Base-by-base conservation (phyloP, 331 rosid genomes). In the Acacia pycnantha region DNA sequence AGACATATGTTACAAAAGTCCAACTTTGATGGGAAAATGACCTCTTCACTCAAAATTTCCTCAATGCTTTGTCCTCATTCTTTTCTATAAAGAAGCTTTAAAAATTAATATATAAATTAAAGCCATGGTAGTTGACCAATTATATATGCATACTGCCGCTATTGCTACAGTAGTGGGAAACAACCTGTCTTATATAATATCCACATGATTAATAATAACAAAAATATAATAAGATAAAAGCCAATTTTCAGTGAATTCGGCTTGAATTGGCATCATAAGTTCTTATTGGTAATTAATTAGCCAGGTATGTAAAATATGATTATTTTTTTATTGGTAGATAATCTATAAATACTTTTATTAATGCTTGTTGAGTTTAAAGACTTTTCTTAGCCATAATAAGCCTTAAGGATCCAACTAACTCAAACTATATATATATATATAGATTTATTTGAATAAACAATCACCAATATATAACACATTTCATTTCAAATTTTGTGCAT, bases 131-230 rank as follows among this genome's bases (percentile, higher is more conserved):
- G 26, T 69, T 69, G 87, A 84, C 71, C 27, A 58, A 46, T 19
- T 14, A 29, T 70, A 15, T 48, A 41, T 43, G 1, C 11, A 47
- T 24, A 50, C 29, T 12, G 85, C 87, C 85, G 85, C 48, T 46
- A 81, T 62, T 73, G 67, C 47, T 70, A 84, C 81, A 84, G 87
- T n/a, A n/a, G n/a, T 84, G 70, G 37, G 73, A 67, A 51, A 40
- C 22, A 77, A 84, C 87, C 82, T 81, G 69, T 76, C 33, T 2
- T 29, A 78, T 37, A 53, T 24, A 43, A 44, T 13, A 70, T 46
- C 75, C 56, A 43, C 37, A 24, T 44, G 75, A 6, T 69, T 24
- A 24, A 43, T 44, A 44, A 1, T 21, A 70, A 43, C 31, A 43
- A 70, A 70, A 69, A 11, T 22, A 43, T 43, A 72, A 26, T 47